Conservation (phyloP, 2,329 filamentous ascomycete species). For the Fusarium brachygibbosum region DNA sequence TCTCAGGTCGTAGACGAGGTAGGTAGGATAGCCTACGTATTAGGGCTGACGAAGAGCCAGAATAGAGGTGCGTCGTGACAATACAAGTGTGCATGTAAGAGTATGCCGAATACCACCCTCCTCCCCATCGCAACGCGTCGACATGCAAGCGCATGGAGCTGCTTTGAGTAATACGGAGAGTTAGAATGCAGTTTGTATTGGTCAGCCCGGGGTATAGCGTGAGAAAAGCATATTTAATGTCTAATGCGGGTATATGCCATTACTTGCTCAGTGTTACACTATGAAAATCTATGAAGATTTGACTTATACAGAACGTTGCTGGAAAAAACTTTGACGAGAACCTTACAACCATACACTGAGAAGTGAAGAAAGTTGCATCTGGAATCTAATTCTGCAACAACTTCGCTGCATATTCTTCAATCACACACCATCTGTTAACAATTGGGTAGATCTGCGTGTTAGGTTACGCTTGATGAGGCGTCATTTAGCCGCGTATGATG, state of each 20-base stretch:
- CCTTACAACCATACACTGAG: not conserved
- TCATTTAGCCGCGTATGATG: slow-evolving; percentile 13
- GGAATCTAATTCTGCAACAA: not conserved
- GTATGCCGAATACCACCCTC: slow-evolving; percentile 8
- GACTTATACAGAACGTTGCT: not conserved
- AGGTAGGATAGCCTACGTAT: slow-evolving; percentile 18
- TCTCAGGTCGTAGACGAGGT: not conserved
- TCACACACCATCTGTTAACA: not conserved
- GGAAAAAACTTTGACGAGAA: not conserved
- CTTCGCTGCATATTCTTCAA: not conserved
- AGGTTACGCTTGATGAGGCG: not conserved
- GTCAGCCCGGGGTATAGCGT: not conserved
- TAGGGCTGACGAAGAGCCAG: slow-evolving; percentile 35
- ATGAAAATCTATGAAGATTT: not conserved
- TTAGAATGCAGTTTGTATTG: slow-evolving; percentile 10
- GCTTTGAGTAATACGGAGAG: slow-evolving; percentile 6
- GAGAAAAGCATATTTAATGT: not conserved
- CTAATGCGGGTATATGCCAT: not conserved
- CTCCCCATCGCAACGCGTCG: not conserved
- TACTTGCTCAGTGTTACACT: not conserved
- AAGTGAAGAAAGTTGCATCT: not conserved
- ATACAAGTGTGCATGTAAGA: slow-evolving; percentile 21
- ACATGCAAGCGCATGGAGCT: not conserved
- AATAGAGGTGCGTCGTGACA: slow-evolving; percentile 4
- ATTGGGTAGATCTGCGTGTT: not conserved